Evolutionary conservation across 1,284 basidiomycete species (phyloP), one percentile per base, ranked within the genome.

Genomic region (Melanopsichium pennsylvanicum): DNA sequence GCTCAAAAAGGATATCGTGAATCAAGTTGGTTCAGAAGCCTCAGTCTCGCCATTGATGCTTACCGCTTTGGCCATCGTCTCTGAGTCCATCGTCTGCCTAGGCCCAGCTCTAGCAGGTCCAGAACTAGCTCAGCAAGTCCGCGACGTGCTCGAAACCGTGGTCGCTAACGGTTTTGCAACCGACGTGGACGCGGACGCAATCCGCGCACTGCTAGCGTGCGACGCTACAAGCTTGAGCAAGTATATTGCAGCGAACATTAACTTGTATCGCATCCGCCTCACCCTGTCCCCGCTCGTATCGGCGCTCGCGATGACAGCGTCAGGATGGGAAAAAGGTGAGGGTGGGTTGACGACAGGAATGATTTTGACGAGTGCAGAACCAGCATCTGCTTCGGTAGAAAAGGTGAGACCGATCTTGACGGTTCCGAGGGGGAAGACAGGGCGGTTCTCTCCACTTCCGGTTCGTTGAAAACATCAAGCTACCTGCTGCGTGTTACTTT

Each of bases 61-160:
- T n/a, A 32, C 37, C 13, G 46, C 51, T 6, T 33, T 67, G 29
- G 36, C 40, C 19, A 43, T 36, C n/a, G 27, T 67, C 10, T 48
- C 63, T 16, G 52, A 57, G 19, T 61, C 57, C 7, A 50, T 67
- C 12, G 45, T 61, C 12, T 46, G 57, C 32, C 40, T 67, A 12
- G 63, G 63, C 11, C 51, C 63, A 13, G 51, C 52, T 4, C 57
- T 60, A 5, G 43, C 44, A 1, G 57, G 63, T 12, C 32, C 25
- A 8, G 63, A 60, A 44, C 47, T 67, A 4, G 51, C 63, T 5
- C 23, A 26, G 11, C 46, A 41, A 13, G 52, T 57, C 11, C 57
- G 50, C 23, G 26, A 18, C 27, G 35, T 67, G 10, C 23, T 67
- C 2, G 23, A 47, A 5, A 15, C 15, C 8, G 15, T 60, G 21